These are phyloP conservation scores for Mortierella antarctica DNA, from an alignment of 192 early-diverging fungal species.

Conservation along the genomic window DNA sequence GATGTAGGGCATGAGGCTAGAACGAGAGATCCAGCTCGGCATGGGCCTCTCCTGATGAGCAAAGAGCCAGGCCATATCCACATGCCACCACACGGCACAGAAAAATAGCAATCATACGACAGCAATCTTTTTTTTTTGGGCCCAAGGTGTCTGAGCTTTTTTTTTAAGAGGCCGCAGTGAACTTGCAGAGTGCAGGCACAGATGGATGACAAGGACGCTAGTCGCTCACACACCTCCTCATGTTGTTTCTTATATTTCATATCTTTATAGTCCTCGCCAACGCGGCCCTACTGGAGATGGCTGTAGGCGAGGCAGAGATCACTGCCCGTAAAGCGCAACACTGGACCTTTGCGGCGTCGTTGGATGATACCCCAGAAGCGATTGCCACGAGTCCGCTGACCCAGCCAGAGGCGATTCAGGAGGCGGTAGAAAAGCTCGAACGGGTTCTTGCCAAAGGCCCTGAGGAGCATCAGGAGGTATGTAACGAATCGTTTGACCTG, in stretches of 20 bases:
- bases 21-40: too few species aligned
- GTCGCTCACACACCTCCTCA: not conserved
- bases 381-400: slow-evolving; percentile 34
- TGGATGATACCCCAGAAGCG: slow-evolving; percentile 43
- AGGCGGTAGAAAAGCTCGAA: slow-evolving; percentile 30
- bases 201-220: not conserved
- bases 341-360: slow-evolving; percentile 20
- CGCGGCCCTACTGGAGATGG: slow-evolving; percentile 44
- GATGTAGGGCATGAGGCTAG: too few species aligned
- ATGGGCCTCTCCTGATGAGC: too few species aligned
- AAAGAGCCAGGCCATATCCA: too few species aligned
- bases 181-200: not conserved
- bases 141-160: too few species aligned
- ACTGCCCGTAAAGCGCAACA: slow-evolving; percentile 7
- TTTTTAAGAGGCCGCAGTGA: too few species aligned
- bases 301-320: slow-evolving; percentile 33
- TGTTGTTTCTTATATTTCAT: not conserved
- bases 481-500: not conserved
- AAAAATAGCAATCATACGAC: too few species aligned
- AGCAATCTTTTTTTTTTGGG: too few species aligned
- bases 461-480: slow-evolving; percentile 53
- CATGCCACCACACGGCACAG: too few species aligned
- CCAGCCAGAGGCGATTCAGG: slow-evolving; percentile 28
- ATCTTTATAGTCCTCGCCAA: slow-evolving; percentile 31
- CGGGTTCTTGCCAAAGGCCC: slow-evolving; percentile 27